These are phyloP conservation scores for Alternaria atra DNA, from an alignment of 2,329 filamentous ascomycete genomes.

Conservation along the genomic window DNA sequence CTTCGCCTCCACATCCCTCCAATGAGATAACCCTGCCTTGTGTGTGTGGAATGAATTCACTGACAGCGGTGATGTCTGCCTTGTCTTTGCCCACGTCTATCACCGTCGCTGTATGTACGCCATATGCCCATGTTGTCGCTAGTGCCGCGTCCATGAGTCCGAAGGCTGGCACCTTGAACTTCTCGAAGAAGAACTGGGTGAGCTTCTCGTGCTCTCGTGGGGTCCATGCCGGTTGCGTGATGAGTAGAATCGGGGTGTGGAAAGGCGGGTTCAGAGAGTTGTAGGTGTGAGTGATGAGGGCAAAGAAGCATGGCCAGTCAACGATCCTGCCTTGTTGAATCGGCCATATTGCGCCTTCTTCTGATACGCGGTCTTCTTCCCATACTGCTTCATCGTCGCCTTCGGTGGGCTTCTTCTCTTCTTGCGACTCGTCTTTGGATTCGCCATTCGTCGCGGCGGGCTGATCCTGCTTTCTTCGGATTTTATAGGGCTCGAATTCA, in stretches of 20 bases:
- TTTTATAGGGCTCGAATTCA: conserved; percentile 82
- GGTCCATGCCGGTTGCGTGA: conserved; percentile 90
- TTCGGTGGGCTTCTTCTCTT: conserved; percentile 45
- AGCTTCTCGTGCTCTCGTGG: conserved; percentile 86
- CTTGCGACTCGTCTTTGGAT: conserved; percentile 32
- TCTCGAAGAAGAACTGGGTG: conserved; percentile 95
- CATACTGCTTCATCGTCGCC: conserved; percentile 71
- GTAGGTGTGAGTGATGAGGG: conserved; percentile 91
- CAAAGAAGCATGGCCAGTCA: conserved; percentile 92
- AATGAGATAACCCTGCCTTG: conserved; percentile 69
- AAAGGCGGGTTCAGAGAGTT: conserved; percentile 88
- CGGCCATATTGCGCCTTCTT: conserved; percentile 90
- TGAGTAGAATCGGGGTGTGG: conserved; percentile 91
- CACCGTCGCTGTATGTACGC: conserved; percentile 80
- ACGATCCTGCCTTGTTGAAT: conserved; percentile 82
- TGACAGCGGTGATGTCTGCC: conserved; percentile 89
- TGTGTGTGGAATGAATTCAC: conserved; percentile 80
- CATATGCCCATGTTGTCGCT: conserved; percentile 83
- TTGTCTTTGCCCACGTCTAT: conserved; percentile 93
- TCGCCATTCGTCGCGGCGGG: conserved; percentile 41
- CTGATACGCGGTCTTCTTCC: conserved; percentile 87
- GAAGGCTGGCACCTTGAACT: conserved; percentile 92
- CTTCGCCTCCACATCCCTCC: conserved; percentile 80
- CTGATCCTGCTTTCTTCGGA: conserved; percentile 62
- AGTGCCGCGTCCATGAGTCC: conserved; percentile 89